These are phyloP conservation scores for Bathelium albidoporum DNA, from an alignment of 495 filamentous ascomycete species.

Conservation along the genomic window DNA sequence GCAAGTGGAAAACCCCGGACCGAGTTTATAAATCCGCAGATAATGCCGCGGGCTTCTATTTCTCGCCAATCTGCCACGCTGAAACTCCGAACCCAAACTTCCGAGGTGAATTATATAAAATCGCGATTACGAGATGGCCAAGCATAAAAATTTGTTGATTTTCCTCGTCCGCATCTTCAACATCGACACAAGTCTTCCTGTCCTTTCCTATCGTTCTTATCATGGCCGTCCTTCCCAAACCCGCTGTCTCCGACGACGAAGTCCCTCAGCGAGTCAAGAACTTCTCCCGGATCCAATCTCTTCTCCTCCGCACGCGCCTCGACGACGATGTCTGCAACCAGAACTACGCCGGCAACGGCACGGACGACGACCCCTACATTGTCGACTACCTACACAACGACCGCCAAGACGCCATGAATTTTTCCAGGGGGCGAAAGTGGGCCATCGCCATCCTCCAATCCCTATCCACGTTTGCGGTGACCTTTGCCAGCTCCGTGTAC, in stretches of 20 bases:
- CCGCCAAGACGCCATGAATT: slow-evolving; percentile 9
- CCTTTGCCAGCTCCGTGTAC: slow-evolving; percentile 15
- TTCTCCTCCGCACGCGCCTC: slow-evolving; percentile 9
- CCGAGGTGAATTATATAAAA: slow-evolving; percentile 5
- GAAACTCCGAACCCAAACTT: slow-evolving; percentile 3
- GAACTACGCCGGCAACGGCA: slow-evolving; percentile 14
- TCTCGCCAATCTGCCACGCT: not conserved
- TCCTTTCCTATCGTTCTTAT: not conserved
- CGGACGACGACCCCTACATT: slow-evolving; percentile 10
- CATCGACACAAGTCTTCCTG: slow-evolving; percentile 2
- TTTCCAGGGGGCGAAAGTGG: slow-evolving; percentile 7
- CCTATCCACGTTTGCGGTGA: slow-evolving; percentile 9
- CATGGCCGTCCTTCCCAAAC: slow-evolving; percentile 10
- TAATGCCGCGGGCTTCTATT: slow-evolving; percentile 4
- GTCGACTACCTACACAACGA: slow-evolving; percentile 14
- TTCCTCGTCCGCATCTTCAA: slow-evolving; percentile 1
- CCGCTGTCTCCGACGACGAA: slow-evolving; percentile 5
- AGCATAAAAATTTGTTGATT: not conserved
- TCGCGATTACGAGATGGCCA: not conserved
- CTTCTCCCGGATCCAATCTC: not conserved
- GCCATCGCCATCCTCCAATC: slow-evolving; percentile 6
- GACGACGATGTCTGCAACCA: slow-evolving; percentile 9
- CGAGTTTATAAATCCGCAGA: not conserved
- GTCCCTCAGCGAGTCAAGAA: slow-evolving; percentile 7
- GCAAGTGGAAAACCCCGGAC: not conserved